Conservation (phyloP, 2,329 filamentous ascomycete species). For the Escovopsis weberi region DNA sequence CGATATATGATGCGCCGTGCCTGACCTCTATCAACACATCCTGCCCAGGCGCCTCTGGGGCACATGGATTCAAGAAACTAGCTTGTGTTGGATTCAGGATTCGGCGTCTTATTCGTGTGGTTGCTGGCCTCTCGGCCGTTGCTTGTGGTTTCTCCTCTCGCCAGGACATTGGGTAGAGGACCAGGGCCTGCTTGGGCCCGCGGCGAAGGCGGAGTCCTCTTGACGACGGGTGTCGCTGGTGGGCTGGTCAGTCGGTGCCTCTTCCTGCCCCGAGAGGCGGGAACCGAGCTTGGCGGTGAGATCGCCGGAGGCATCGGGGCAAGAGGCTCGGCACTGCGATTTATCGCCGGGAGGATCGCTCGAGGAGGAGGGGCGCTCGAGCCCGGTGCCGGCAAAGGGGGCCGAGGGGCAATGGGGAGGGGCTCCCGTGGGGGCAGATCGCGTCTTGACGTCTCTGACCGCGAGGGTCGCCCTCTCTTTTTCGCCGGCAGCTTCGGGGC, state of each 20-base stretch:
- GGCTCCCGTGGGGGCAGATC: constrained; percentile 18
- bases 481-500: constrained; percentile 1
- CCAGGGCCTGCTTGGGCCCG: neutral
- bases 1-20: no score
- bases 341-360: constrained; percentile 7
- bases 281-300: neutral
- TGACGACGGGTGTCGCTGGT: neutral
- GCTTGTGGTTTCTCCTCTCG: no score
- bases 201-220: neutral
- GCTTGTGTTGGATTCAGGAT: neutral
- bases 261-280: constrained; percentile 2
- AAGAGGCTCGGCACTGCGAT: neutral
- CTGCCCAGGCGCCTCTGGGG: no score
- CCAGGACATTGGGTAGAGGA: neutral
- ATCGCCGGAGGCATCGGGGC: neutral
- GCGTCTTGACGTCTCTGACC: constrained; percentile 25
- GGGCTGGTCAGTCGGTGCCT: constrained; percentile 1
- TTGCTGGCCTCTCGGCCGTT: constrained; percentile 2
- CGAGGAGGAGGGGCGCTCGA: constrained; percentile 1
- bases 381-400: constrained; percentile 6
- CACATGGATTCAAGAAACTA: no score
- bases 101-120: neutral
- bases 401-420: constrained; percentile 18
- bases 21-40: no score
- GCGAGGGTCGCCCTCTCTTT: constrained; percentile 32